Percentiles rank a stretch among this genome's conserved stretches.
Evolutionary conservation across 495 filamentous ascomycete species (phyloP).

Genomic region (Penicillium cataractarum): DNA sequence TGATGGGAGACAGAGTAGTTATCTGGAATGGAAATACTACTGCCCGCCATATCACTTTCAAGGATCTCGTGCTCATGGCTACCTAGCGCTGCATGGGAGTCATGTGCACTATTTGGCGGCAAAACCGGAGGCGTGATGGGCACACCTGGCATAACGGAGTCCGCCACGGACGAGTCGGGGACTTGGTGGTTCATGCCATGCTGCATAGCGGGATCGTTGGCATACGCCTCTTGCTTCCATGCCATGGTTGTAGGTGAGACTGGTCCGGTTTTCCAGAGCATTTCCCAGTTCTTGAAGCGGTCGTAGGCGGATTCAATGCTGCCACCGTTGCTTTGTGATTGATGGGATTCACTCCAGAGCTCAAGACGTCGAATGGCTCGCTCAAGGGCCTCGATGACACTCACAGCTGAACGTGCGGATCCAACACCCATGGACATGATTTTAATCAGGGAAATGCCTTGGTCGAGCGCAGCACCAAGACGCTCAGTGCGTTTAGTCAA

Average conservation of each 20-base stretch:
- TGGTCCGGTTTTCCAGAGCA: slow-evolving; percentile 55
- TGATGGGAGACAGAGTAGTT: slow-evolving; percentile 39
- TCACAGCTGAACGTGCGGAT: slow-evolving; percentile 53
- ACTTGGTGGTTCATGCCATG: slow-evolving; percentile 19
- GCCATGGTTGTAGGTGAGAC: slow-evolving; percentile 39
- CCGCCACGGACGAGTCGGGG: slow-evolving; percentile 15
- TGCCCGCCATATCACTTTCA: slow-evolving; percentile 27
- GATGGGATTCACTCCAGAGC: slow-evolving; percentile 43
- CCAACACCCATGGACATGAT: slow-evolving; percentile 57
- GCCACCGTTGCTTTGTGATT: slow-evolving; percentile 35
- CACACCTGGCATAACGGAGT: slow-evolving; percentile 14
- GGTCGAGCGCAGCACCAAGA: slow-evolving; percentile 47
- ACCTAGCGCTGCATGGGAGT: slow-evolving; percentile 15
- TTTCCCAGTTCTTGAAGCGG: slow-evolving; percentile 56
- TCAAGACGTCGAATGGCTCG: slow-evolving; percentile 51
- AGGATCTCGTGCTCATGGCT: slow-evolving; percentile 23
- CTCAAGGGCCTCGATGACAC: slow-evolving; percentile 56
- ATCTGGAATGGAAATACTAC: slow-evolving; percentile 30
- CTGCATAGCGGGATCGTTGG: slow-evolving; percentile 26
- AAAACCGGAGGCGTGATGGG: slow-evolving; percentile 22
- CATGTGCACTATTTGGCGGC: slow-evolving; percentile 14
- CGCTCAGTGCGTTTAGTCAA: slow-evolving; percentile 53
- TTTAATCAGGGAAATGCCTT: slow-evolving; percentile 54
- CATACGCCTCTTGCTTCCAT: slow-evolving; percentile 23
- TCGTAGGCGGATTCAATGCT: slow-evolving; percentile 50